These are phyloP conservation scores for Lepidium sativum DNA, from an alignment of 345 rosid species.

Conservation along the genomic window DNA sequence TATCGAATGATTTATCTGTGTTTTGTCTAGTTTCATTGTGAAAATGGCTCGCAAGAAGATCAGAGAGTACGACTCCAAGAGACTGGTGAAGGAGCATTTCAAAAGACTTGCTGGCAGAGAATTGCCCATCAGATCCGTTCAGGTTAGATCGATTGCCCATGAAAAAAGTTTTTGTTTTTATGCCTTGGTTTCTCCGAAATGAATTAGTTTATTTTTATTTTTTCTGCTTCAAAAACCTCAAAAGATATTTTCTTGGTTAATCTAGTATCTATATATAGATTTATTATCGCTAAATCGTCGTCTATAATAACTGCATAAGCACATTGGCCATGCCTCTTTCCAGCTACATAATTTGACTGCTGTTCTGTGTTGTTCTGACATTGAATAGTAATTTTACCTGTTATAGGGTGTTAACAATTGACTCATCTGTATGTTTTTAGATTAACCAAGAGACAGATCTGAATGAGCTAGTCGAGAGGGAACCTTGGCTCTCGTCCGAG, in stretches of 20 bases:
- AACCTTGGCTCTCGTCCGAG: conserved; percentile 84
- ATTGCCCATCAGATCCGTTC: conserved; percentile 81
- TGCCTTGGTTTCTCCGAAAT: not conserved
- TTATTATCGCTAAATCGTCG: too few species aligned
- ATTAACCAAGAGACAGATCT: conserved; percentile 69
- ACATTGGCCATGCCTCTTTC: not conserved
- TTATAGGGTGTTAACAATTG: not conserved
- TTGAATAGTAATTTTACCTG: not conserved
- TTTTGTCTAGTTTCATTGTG: conserved; percentile 4
- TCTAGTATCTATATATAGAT: too few species aligned
- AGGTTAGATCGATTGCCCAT: conserved; percentile 29
- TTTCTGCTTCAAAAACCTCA: not conserved
- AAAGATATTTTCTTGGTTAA: too few species aligned
- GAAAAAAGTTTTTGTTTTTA: not conserved
- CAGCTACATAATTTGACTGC: not conserved
- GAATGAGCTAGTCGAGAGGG: conserved; percentile 59
- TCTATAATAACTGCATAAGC: not conserved
- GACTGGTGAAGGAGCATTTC: conserved; percentile 87
- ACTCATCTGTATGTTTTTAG: conserved; percentile 23
- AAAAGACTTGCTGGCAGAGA: conserved; percentile 67
- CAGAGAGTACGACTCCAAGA: conserved; percentile 99
- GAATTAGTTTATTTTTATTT: not conserved
- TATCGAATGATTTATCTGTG: not conserved
- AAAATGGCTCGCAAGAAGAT: conserved; percentile 98
- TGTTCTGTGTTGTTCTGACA: not conserved